A percentile compares a stretch with the other conserved stretches of the same genome.
Conservation (phyloP, 1,284 basidiomycete genomes). For the Pseudozyma hubeiensis region DNA sequence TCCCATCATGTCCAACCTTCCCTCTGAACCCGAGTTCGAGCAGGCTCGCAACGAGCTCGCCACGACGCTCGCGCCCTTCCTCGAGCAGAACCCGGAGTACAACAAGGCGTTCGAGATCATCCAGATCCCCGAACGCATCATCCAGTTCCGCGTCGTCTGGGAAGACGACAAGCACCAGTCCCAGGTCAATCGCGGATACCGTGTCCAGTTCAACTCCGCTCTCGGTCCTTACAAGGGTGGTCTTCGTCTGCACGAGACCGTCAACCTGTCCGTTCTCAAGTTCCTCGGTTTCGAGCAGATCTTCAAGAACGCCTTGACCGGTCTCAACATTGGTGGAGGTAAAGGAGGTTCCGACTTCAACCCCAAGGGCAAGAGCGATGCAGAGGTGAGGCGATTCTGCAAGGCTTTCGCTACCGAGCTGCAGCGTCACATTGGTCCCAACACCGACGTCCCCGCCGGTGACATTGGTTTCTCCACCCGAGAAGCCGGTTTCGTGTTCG, state of each 20-base stretch:
- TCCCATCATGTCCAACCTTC: slow-evolving; percentile 58
- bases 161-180: slow-evolving; percentile 75
- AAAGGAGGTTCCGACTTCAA: slow-evolving; percentile 77
- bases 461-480: slow-evolving; percentile 77
- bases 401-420: slow-evolving; percentile 56
- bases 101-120: slow-evolving; percentile 78
- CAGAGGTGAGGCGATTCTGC: slow-evolving; percentile 80
- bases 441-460: slow-evolving; percentile 84
- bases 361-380: slow-evolving; percentile 83
- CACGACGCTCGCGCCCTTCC: slow-evolving; percentile 77
- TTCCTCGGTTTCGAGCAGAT: slow-evolving; percentile 86
- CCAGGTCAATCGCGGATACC: slow-evolving; percentile 81
- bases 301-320: slow-evolving; percentile 86
- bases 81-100: slow-evolving; percentile 79
- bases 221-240: slow-evolving; percentile 86
- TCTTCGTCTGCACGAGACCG: slow-evolving; percentile 82
- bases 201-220: slow-evolving; percentile 85
- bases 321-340: slow-evolving; percentile 80
- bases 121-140: slow-evolving; percentile 80
- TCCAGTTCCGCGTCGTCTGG: slow-evolving; percentile 77
- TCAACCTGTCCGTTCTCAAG: slow-evolving; percentile 86
- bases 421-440: slow-evolving; percentile 68
- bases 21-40: slow-evolving; percentile 74
- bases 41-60: slow-evolving; percentile 78
- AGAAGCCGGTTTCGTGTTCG: slow-evolving; percentile 57